phyloP scores from a whole-genome alignment of 495 filamentous ascomycete species.

The Chaetomium cochliodes region DNA sequence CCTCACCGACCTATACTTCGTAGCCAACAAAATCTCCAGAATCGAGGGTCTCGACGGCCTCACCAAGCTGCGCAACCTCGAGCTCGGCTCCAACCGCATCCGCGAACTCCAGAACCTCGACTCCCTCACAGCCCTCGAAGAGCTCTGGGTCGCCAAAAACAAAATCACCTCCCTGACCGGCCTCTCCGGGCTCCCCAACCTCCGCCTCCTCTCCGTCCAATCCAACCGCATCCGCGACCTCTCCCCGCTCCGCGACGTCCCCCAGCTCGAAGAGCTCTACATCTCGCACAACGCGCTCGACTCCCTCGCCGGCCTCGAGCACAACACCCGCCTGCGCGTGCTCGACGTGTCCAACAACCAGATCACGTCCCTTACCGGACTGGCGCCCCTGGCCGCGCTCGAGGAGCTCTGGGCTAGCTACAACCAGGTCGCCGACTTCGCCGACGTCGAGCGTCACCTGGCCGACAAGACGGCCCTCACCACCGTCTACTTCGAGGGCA shows the following conservation, averaged over 20 bases:
- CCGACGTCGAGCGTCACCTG: conserved; percentile 79
- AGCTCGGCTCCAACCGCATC: conserved; percentile 90
- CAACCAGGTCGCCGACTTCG: conserved; percentile 74
- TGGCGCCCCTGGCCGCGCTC: conserved; percentile 66
- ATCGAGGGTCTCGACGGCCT: conserved; percentile 85
- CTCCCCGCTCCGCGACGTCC: conserved; percentile 66
- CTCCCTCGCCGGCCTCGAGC: conserved; percentile 70
- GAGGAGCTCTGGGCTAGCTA: conserved; percentile 96
- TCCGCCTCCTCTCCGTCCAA: conserved; percentile 92
- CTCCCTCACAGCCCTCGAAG: conserved; percentile 67
- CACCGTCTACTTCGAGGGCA: conserved; percentile 97
- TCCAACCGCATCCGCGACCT: conserved; percentile 89
- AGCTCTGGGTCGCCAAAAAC: conserved; percentile 97
- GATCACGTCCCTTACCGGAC: conserved; percentile 65
- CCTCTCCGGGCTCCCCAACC: conserved; percentile 67
- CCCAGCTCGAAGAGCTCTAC: conserved; percentile 91
- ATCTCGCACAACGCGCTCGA: conserved; percentile 96
- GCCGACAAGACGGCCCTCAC: conserved; percentile 72
- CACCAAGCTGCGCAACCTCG: conserved; percentile 71
- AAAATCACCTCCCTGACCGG: conserved; percentile 85
- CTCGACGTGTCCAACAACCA: conserved; percentile 91
- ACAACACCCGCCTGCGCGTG: conserved; percentile 66
- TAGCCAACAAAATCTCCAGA: conserved; percentile 85
- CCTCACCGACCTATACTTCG: conserved; percentile 84
- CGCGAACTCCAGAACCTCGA: conserved; percentile 87